phyloP scores from a whole-genome alignment of 2,329 filamentous ascomycete genomes.

The Chaetomiaceae sp. region DNA sequence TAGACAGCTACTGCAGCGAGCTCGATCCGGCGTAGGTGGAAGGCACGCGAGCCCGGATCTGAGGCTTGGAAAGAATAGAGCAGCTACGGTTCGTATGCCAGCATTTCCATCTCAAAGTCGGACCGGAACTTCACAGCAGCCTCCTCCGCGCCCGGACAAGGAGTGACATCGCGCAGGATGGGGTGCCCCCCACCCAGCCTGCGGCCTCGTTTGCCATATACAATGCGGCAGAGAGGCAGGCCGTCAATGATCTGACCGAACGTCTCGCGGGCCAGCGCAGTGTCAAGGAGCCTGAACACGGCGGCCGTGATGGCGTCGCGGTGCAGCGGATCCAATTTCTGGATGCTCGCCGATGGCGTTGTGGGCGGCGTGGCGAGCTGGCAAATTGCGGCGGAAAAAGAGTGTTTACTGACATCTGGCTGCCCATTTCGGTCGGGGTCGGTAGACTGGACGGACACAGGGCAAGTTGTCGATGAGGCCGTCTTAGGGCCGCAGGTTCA shows the following conservation, averaged over 20 bases:
- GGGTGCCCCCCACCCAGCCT: background rate
- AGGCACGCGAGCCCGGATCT: background rate
- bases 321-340: background rate
- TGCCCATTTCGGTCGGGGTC: too few relatives aligned
- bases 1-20: background rate
- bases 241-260: conserved; percentile 1
- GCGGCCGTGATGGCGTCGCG: background rate
- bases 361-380: too few relatives aligned
- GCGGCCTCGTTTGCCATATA: background rate
- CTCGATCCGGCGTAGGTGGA: conserved; percentile 3
- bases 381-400: too few relatives aligned
- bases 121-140: background rate
- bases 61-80: background rate
- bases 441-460: too few relatives aligned
- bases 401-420: too few relatives aligned
- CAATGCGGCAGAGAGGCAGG: background rate
- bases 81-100: background rate
- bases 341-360: too few relatives aligned
- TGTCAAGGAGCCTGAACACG: background rate
- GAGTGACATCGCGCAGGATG: background rate
- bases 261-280: background rate
- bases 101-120: background rate
- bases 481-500: too few relatives aligned
- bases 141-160: background rate
- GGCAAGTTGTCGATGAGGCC: too few relatives aligned